Percentiles rank a stretch among this genome's conserved stretches.
These are phyloP conservation scores for Xylaria sp. DNA, from an alignment of 2,329 filamentous ascomycete species.

Conservation along the genomic window DNA sequence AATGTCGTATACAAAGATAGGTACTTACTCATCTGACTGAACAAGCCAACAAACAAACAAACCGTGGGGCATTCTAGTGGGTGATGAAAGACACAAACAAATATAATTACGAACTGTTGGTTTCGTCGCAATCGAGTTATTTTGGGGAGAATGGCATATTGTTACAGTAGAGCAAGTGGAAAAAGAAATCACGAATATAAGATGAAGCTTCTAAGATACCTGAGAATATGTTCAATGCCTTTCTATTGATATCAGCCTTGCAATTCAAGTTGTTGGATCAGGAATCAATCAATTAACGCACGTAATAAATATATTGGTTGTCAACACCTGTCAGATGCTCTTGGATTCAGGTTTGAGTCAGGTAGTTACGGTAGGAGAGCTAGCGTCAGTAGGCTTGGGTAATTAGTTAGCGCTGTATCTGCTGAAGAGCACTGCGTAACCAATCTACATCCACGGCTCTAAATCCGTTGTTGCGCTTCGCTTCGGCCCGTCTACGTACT, in stretches of 20 bases:
- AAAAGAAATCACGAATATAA: not conserved
- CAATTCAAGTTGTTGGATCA: too few relatives aligned
- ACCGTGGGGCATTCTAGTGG: not conserved
- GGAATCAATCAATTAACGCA: not conserved
- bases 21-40: not conserved
- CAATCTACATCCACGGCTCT: not conserved
- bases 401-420: not conserved
- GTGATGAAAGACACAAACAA: not conserved
- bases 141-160: not conserved
- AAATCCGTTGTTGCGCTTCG: conserved; percentile 10
- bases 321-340: too few relatives aligned
- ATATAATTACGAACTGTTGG: not conserved
- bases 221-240: not conserved
- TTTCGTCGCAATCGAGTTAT: not conserved
- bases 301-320: not conserved
- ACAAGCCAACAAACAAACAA: not conserved
- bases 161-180: not conserved
- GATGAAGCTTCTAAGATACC: not conserved
- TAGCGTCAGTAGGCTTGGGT: not conserved
- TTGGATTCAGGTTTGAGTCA: too few relatives aligned
- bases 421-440: not conserved
- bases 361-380: too few relatives aligned
- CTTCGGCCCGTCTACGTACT: conserved; percentile 34
- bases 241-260: not conserved
- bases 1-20: not conserved